Evolutionary conservation across 2,329 filamentous ascomycete genomes (phyloP).

Genomic region (Colletotrichum sp.): DNA sequence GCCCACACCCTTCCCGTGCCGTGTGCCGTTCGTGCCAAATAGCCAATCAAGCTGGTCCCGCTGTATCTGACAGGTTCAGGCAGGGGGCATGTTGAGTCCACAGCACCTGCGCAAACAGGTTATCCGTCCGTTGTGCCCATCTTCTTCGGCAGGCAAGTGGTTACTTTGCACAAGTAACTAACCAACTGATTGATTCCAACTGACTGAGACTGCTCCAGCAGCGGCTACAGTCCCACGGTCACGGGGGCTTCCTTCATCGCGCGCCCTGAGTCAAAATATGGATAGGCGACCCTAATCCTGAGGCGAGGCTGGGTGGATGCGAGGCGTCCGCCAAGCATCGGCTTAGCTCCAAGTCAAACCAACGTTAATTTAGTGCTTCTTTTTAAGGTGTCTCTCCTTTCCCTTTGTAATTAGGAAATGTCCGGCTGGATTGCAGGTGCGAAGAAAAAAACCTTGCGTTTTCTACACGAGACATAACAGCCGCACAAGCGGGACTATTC

Average conservation of each 20-base stretch:
- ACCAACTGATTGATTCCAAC: background rate
- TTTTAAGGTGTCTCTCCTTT: background rate
- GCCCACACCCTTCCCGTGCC: background rate
- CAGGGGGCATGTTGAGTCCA: background rate
- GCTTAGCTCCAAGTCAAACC: background rate
- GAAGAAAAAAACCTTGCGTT: background rate
- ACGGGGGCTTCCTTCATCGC: background rate
- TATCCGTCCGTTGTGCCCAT: background rate
- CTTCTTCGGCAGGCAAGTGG: background rate
- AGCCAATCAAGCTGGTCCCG: background rate
- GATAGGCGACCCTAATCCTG: background rate
- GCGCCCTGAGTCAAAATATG: background rate
- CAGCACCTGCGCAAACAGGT: background rate
- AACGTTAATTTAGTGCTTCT: constrained; percentile 17
- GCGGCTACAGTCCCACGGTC: background rate
- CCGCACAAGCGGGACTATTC: background rate
- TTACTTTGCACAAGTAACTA: background rate
- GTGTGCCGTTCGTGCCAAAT: background rate
- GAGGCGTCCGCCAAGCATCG: background rate
- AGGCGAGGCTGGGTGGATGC: background rate
- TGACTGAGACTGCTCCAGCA: background rate
- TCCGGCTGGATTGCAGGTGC: background rate
- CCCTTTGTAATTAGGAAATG: background rate
- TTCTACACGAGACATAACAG: background rate
- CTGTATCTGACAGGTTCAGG: background rate